phyloP scores from a whole-genome alignment of 2,329 filamentous ascomycete genomes.

The Venturia nashicola region DNA sequence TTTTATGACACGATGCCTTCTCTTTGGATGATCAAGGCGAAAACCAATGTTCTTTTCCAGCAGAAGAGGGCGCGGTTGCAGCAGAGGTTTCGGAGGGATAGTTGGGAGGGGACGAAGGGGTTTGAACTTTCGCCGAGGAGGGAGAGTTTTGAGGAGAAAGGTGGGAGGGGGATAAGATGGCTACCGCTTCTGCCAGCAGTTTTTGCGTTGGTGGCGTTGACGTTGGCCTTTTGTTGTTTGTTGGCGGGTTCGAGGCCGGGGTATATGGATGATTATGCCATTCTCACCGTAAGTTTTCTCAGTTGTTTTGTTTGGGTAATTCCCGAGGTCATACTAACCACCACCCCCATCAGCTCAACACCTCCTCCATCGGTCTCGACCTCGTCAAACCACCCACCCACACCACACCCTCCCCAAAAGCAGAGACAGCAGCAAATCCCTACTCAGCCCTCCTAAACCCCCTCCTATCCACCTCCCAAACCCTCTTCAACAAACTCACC shows the following conservation, averaged over 20 bases:
- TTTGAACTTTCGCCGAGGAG: not conserved
- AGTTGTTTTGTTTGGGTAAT: not conserved
- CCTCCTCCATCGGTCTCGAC: slow-evolving; percentile 23
- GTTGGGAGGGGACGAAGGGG: not conserved
- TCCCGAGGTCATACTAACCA: not conserved
- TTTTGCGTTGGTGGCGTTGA: slow-evolving; percentile 40
- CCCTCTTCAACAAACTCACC: slow-evolving; percentile 27
- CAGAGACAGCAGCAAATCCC: not conserved
- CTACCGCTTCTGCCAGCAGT: slow-evolving; percentile 36
- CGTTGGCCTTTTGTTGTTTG: slow-evolving; percentile 47
- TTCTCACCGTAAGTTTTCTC: slow-evolving; percentile 32
- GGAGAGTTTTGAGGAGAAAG: not conserved
- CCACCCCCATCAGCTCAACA: slow-evolving; percentile 23
- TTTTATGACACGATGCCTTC: not conserved
- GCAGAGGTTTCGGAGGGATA: not conserved
- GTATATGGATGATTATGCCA: slow-evolving; percentile 44
- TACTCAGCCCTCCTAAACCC: slow-evolving; percentile 18
- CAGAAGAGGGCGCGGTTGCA: not conserved
- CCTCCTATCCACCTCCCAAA: slow-evolving; percentile 23
- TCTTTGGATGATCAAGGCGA: slow-evolving; percentile 1
- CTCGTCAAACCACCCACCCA: slow-evolving; percentile 20
- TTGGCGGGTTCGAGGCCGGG: slow-evolving; percentile 46
- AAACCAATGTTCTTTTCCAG: not conserved
- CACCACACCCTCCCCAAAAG: not conserved
- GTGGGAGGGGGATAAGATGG: not conserved